These are phyloP conservation scores for Boletus rubroflammeus DNA, from an alignment of 768 basidiomycete species.

Conservation along the genomic window DNA sequence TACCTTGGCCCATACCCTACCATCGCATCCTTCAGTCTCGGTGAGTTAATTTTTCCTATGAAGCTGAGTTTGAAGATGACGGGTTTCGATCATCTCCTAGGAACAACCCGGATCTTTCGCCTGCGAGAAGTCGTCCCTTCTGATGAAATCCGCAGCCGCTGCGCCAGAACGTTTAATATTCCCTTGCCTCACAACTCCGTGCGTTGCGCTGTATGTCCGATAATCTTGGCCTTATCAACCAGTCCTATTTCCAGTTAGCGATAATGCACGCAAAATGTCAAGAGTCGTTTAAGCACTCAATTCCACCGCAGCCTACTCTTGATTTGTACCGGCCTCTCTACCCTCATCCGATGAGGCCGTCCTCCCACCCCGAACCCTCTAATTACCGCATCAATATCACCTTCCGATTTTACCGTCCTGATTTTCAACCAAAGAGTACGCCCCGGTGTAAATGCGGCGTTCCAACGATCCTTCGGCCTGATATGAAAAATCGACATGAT, in stretches of 20 bases:
- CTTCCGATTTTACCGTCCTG: conserved; percentile 82
- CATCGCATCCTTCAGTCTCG: conserved; percentile 80
- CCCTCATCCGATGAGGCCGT: conserved; percentile 32
- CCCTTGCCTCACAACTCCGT: conserved; percentile 79
- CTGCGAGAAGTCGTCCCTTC: conserved; percentile 73
- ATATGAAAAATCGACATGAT: conserved; percentile 71
- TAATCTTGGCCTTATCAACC: neutral
- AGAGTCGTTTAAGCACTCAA: conserved; percentile 76
- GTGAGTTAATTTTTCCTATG: conserved; percentile 33
- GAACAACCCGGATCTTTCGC: conserved; percentile 66
- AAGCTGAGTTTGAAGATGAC: neutral
- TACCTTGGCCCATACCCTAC: conserved; percentile 83
- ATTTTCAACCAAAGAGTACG: conserved; percentile 62
- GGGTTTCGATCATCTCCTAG: conserved; percentile 33
- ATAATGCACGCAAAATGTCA: conserved; percentile 88
- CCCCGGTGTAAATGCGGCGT: conserved; percentile 73
- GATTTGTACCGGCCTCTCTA: conserved; percentile 67
- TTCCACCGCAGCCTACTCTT: conserved; percentile 67
- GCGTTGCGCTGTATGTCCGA: conserved; percentile 20
- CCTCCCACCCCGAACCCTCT: conserved; percentile 39
- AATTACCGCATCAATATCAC: conserved; percentile 82
- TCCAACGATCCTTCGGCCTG: conserved; percentile 66
- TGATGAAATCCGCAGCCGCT: conserved; percentile 52
- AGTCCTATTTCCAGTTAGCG: conserved; percentile 46
- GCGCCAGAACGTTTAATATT: conserved; percentile 71